phyloP scores from a whole-genome alignment of 2,329 filamentous ascomycete species.

The Fusarium liriodendri region DNA sequence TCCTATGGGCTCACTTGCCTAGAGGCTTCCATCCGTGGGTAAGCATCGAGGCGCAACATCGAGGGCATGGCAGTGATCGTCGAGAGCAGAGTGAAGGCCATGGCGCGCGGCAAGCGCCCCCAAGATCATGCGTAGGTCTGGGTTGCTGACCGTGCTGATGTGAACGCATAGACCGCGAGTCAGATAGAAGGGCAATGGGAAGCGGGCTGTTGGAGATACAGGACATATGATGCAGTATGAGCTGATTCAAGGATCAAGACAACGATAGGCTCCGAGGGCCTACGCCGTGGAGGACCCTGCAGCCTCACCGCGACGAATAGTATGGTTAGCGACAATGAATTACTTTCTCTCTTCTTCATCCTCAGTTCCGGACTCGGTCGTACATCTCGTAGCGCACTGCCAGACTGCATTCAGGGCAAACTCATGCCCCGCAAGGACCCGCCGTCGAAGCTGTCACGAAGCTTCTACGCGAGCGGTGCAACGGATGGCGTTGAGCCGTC shows the following conservation, averaged over 20 bases:
- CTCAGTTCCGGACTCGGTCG: not conserved
- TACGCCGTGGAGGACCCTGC: not conserved
- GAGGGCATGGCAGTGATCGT: not conserved
- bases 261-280: constrained; percentile 1
- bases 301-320: constrained; percentile 15
- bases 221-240: constrained; percentile 16
- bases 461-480: constrained; percentile 7
- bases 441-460: constrained; percentile 1
- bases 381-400: not conserved
- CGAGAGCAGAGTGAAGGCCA: not conserved
- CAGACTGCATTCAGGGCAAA: constrained; percentile 10
- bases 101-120: not conserved
- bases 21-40: not conserved
- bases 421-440: constrained; percentile 15
- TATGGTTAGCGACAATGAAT: constrained; percentile 21
- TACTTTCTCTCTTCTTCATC: constrained; percentile 3
- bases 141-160: not conserved
- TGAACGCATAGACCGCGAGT: not conserved
- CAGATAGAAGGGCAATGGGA: not conserved
- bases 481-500: constrained; percentile 2
- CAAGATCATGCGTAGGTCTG: not conserved
- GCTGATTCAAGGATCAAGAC: constrained; percentile 21
- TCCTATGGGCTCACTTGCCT: constrained; percentile 81
- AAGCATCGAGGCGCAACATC: not conserved
- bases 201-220: constrained; percentile 10